These are phyloP conservation scores for Globisporangium rhizosaccharum DNA, from an alignment of 352 stramenopile genomes.

Conservation along the genomic window DNA sequence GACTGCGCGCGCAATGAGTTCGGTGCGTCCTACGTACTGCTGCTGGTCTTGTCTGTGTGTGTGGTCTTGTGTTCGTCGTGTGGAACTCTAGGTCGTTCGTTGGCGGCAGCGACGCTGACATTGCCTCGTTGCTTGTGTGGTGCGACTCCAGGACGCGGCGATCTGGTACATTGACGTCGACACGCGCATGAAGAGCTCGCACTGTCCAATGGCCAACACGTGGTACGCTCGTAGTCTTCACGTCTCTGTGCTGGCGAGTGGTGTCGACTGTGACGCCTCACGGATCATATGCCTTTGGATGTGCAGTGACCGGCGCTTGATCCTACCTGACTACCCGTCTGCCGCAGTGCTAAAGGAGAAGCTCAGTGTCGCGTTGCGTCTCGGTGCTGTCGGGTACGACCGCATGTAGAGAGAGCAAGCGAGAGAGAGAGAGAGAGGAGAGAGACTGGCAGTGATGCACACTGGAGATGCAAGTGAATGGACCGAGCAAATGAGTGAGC, in stretches of 20 bases:
- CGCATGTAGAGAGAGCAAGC: slow-evolving; percentile 43
- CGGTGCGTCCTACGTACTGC: slow-evolving; percentile 24
- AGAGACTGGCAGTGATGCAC: background rate
- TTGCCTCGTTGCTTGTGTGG: background rate
- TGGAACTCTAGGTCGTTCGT: background rate
- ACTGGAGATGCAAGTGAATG: background rate
- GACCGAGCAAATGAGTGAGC: background rate
- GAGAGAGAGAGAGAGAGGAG: background rate
- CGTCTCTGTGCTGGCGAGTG: background rate
- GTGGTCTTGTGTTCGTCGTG: background rate
- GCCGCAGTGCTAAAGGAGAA: slow-evolving; percentile 51
- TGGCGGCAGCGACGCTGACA: background rate
- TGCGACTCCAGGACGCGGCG: slow-evolving; percentile 36
- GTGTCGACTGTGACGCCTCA: background rate
- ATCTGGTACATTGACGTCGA: slow-evolving; percentile 75
- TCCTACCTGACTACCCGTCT: slow-evolving; percentile 60
- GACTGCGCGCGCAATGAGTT: slow-evolving; percentile 41
- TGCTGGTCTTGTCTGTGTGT: background rate
- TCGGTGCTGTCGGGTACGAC: slow-evolving; percentile 68
- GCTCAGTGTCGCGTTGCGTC: slow-evolving; percentile 48
- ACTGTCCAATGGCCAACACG: slow-evolving; percentile 71
- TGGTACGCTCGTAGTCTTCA: slow-evolving; percentile 35
- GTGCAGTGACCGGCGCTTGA: slow-evolving; percentile 60
- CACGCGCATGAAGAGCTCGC: slow-evolving; percentile 25
- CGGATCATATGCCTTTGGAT: slow-evolving; percentile 4